Base-by-base conservation (phyloP, 116 monocot genomes). In the Cymodocea nodosa region DNA sequence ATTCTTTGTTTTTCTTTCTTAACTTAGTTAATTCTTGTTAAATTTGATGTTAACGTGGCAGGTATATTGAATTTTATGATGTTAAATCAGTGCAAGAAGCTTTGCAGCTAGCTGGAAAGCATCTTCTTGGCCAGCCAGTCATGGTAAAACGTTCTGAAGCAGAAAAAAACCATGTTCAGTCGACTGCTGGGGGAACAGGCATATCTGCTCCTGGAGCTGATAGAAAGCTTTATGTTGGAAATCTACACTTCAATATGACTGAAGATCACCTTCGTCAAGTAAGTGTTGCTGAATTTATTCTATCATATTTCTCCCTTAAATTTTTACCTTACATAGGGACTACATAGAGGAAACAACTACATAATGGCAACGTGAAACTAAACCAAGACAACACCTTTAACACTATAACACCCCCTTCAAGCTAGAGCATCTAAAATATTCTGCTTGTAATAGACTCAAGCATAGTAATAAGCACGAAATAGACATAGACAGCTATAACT, bases 111-210 rank as follows among this genome's bases (percentile, higher is more conserved):
- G 75, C 85, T 51, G 88, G 88, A 17, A 83, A 88, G 44, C 56
- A 67, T 12, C 79, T 93, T 74, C 77, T 93, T 73, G 92, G 88
- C 57, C 92, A 93, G 52, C 90, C 81, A 52, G 95, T 87, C 20
- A 87, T 95, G 95, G 90, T 95, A 19, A 95, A 95, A 77, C 95
- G 83, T 25, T 95, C 90, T 56, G 95, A 95, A 70, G 95, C 95
- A 16, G 95, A 95, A 80, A 95, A 95, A 69, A 95, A 95, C 78
- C 81, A 90, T 65, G 87, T 77, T 60, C 90, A 83, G 52, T 85
- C 95, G 62, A 90, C 62, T 74, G 20, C 76, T 30, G 63, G 35
- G 0, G 76, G 67, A 24, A 19, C 78, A 10, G 81, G 73, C 39
- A 60, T 49, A 57, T 51, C 69, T 24, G 80, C 68, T 55, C 70